A percentile compares a stretch with the other conserved stretches of the same genome.
phyloP scores from a whole-genome alignment of 2,329 filamentous ascomycete species.

The Phaeosphaeriaceae sp. region DNA sequence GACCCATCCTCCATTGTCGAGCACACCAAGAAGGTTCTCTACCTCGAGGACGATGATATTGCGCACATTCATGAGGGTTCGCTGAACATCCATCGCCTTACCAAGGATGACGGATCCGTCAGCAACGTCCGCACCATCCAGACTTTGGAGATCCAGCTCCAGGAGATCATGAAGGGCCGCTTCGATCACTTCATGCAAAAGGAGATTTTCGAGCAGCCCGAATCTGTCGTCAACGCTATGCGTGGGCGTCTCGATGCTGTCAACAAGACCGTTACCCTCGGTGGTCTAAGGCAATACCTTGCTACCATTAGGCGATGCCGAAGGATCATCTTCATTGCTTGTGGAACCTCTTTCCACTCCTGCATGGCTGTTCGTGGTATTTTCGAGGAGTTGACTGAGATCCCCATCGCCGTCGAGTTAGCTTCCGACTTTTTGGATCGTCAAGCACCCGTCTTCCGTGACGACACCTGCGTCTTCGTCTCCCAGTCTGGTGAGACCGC shows the following conservation, averaged over 20 bases:
- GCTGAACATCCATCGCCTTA: conserved; percentile 97
- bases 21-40: conserved; percentile 99
- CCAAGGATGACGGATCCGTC: conserved; percentile 94
- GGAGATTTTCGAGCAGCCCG: conserved; percentile 99
- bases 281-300: conserved; percentile 95
- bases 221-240: conserved; percentile 99
- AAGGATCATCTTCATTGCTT: conserved; percentile 98
- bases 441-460: conserved; percentile 96
- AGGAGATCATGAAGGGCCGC: conserved; percentile 99
- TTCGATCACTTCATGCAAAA: conserved; percentile 99
- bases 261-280: conserved; percentile 94
- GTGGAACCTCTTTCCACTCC: conserved; percentile 97
- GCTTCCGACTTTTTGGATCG: conserved; percentile 98
- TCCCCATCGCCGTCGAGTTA: conserved; percentile 94
- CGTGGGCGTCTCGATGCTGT: conserved; percentile 93
- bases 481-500: conserved; percentile 99
- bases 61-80: conserved; percentile 99
- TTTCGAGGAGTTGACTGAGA: conserved; percentile 97
- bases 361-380: conserved; percentile 99
- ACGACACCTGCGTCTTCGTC: conserved; percentile 98
- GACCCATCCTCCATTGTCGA: conserved; percentile 98
- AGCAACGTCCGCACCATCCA: conserved; percentile 94
- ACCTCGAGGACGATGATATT: conserved; percentile 99
- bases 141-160: conserved; percentile 96
- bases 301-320: conserved; percentile 94